phyloP scores from a whole-genome alignment of 345 rosid species.

The Passiflora organensis region DNA sequence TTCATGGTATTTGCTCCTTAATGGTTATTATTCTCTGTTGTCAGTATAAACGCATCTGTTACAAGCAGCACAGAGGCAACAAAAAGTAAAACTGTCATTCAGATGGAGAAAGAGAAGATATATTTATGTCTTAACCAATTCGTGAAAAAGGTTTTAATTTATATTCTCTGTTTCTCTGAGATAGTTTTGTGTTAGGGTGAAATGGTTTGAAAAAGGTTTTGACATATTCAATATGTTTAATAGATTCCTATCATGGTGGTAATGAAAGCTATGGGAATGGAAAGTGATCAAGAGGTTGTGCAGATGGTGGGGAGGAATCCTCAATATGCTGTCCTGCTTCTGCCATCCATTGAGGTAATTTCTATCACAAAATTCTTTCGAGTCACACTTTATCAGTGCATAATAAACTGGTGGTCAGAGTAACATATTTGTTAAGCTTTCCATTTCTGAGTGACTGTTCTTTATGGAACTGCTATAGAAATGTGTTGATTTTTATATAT shows the following conservation, averaged over 20 bases:
- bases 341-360: slow-evolving; percentile 83
- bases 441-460: no score
- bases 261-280: slow-evolving; percentile 96
- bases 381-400: no score
- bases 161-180: neutral
- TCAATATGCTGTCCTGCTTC: slow-evolving; percentile 63
- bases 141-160: slow-evolving; percentile 44
- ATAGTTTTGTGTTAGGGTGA: neutral
- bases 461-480: no score
- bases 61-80: slow-evolving; percentile 82
- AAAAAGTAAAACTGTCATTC: slow-evolving; percentile 84
- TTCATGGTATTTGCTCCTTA: slow-evolving; percentile 1
- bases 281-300: slow-evolving; percentile 91
- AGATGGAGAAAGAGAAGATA: slow-evolving; percentile 84
- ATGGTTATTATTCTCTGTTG: neutral
- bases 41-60: slow-evolving; percentile 84
- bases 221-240: neutral
- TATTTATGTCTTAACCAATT: slow-evolving; percentile 78
- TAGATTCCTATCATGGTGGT: slow-evolving; percentile 85
- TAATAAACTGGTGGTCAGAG: no score
- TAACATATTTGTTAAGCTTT: no score
- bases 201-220: neutral
- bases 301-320: slow-evolving; percentile 97
- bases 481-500: no score
- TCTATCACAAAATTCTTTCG: neutral